Evolutionary conservation across 306 rosid species (phyloP), one percentile per base, ranked within the genome.

Genomic region (Sicyos baderoa): DNA sequence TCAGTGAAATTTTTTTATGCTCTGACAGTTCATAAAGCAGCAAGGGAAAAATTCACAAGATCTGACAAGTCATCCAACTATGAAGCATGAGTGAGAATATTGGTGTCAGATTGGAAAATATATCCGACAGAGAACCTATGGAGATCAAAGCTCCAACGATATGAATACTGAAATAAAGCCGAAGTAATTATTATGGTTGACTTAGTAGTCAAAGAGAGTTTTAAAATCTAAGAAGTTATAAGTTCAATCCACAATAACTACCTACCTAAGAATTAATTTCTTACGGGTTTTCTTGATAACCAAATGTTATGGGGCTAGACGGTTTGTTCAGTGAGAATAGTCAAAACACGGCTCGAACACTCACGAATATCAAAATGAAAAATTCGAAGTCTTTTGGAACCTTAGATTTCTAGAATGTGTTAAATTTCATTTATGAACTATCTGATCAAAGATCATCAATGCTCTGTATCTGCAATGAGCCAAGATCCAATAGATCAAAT

Each of bases 61-160:
- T 62, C 29, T 64, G 49, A 10, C 68, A 11, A 61, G 68, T 3
- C 8, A 35, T 61, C 16, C 50, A 4, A 62, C 50, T 37, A 40
- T 0, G 51, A 40, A 9, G 50, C 51, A 37, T 40, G 51, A 62
- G 70, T 44, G 54, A 45, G 17, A 22, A 21, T 14, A 45, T 17
- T 8, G 27, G 16, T 11, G 27, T 29, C 69, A 6, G 12, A 4
- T 19, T 64, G 70, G 14, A 64, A 42, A 42, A 13, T 22, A n/a
- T 45, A 45, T 65, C 7, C 70, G 14, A 65, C 54, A 45, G 18
- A 64, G 11, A 17, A 64, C 70, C 35, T 65, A 42, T 19, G 50
- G 50, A 18, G 5, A 42, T 21, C 70, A 21, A 45, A 23, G 18
- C 71, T 45, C 40, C 54, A 42, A 2, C 45, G 54, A 42, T 44